Percentiles rank a stretch among this genome's conserved stretches.
Conservation (phyloP, 2,329 filamentous ascomycete species). For the Ophiognomonia clavigignenti-juglandacearum region DNA sequence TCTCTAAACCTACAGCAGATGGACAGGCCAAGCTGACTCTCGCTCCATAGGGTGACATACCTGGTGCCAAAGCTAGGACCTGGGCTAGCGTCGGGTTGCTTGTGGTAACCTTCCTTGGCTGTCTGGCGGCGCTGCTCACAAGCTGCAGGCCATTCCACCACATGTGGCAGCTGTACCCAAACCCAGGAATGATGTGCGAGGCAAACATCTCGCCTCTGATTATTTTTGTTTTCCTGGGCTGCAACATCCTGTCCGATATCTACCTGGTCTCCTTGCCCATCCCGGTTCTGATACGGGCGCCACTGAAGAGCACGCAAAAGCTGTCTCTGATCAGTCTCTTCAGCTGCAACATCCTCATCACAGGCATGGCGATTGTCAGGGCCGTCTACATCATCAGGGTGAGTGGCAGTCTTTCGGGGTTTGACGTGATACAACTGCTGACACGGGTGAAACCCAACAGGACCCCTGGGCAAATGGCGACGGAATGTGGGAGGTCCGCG, state of each 20-base stretch:
- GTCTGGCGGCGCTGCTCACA: constrained; percentile 44
- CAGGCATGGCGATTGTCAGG: constrained; percentile 7
- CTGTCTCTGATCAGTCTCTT: constrained; percentile 9
- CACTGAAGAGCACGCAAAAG: constrained; percentile 5
- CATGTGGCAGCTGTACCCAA: constrained; percentile 56
- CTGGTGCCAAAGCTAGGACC: constrained; percentile 30
- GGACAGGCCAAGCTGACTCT: too few relatives aligned
- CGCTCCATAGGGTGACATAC: constrained; percentile 35
- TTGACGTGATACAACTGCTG: too few relatives aligned
- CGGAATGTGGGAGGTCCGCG: constrained; percentile 10
- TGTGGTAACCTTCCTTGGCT: constrained; percentile 41
- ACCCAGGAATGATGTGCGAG: constrained; percentile 43
- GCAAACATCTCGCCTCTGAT: constrained; percentile 5
- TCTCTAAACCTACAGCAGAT: too few relatives aligned
- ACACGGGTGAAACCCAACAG: neutral
- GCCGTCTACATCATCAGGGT: constrained; percentile 7
- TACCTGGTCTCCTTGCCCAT: constrained; percentile 15
- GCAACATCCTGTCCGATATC: constrained; percentile 13
- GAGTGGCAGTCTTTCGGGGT: neutral
- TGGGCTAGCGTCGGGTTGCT: constrained; percentile 47
- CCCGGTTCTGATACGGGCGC: constrained; percentile 3
- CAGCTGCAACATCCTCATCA: constrained; percentile 14
- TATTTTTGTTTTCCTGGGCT: constrained; percentile 8
- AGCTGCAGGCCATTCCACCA: constrained; percentile 47
- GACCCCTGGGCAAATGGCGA: constrained; percentile 8